Evolutionary conservation across 2,329 filamentous ascomycete genomes (phyloP), one percentile per base, ranked within the genome.

Genomic region (Tolypocladium album): DNA sequence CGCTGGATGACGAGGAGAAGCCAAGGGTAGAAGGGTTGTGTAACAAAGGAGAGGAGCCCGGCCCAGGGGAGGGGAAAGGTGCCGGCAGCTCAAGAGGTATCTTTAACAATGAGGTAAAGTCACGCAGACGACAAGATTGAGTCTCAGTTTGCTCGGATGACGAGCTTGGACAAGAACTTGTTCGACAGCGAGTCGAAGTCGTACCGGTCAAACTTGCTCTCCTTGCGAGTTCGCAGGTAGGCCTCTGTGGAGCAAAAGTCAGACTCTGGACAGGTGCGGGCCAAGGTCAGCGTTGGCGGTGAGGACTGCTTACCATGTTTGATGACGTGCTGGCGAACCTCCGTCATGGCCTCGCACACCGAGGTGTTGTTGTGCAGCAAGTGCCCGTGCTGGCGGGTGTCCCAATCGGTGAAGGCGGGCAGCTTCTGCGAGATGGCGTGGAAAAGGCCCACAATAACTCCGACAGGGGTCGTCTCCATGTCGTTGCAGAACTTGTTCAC

Each of bases 351-450:
- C 71, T 95, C 91, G 76, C 93, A 97, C 57, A 97, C 92, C 65
- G 92, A 91, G 31, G 83, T 81, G 76, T 97, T 96, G 74, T 93
- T 95, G 77, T 92, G 89, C 62, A 97, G 85, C 58, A 96, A 79
- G 67, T 96, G 89, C 66, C 94, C 90, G 72, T 97, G 93, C 76
- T 94, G 91, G 70, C 84, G 81, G 15, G 90, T 94, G 71, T 97
- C 92, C 93, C 93, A 97, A 72, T 97, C 93, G 65, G 88, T 88
- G 71, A 97, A 92, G 24, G 90, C 83, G 5, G 93, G 93, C 52
- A 97, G 83, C 78, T 97, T 97, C 77, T 96, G 93, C 1, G 92
- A 97, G 72, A 97, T 97, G 75, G 93, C 93, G 68, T 96, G 92
- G 86, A 97, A 97, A 38, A 97, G 84, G 55, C 93, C 93, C 64